Evolutionary conservation across 257 asterid species (phyloP), one percentile per base, ranked within the genome.

Genomic region (Gynochthodes officinalis): DNA sequence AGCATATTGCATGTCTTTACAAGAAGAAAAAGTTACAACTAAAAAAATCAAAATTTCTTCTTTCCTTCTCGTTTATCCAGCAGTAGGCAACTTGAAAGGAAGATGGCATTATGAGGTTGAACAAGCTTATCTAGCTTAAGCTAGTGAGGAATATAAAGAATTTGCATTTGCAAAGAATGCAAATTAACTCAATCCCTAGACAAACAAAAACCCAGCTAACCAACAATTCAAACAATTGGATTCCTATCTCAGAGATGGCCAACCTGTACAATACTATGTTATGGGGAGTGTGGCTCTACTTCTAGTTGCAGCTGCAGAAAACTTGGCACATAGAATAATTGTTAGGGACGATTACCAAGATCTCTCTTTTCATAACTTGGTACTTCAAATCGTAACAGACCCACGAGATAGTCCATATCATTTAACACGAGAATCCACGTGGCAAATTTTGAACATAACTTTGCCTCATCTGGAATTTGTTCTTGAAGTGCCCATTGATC

Each of bases 401-500:
- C 53, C 64, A 23, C 64, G 13, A 43, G 25, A 32, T 46, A 43
- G 33, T 43, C 37, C 39, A 19, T 21, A 30, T 44, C 21, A 16
- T 63, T 49, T 61, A 35, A 54, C 44, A 49, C 27, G 35, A 18
- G 28, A 44, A 77, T 2, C 66, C 5, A 59, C 52, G 23, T 44
- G 49, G 27, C 12, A 25, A 39, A 46, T 33, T 11, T 66, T 15
- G 66, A 64, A 16, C 39, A 39, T 14, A 48, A 77, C 69, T 67
- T 59, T 32, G 54, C 77, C 81, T 89, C 82, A 92, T 83, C 98
- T 90, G 46, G 93, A 83, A 68, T 75, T 69, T 74, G 91, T 87
- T 71, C 89, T 80, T 4, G 95, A 84, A 77, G 93, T 74, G 75
- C 32, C 74, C 66, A 70, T 79, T 44, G 88, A 72, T 59, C 70